These are phyloP conservation scores for Rhynchosporium graminicola DNA, from an alignment of 2,329 filamentous ascomycete species.

Conservation along the genomic window DNA sequence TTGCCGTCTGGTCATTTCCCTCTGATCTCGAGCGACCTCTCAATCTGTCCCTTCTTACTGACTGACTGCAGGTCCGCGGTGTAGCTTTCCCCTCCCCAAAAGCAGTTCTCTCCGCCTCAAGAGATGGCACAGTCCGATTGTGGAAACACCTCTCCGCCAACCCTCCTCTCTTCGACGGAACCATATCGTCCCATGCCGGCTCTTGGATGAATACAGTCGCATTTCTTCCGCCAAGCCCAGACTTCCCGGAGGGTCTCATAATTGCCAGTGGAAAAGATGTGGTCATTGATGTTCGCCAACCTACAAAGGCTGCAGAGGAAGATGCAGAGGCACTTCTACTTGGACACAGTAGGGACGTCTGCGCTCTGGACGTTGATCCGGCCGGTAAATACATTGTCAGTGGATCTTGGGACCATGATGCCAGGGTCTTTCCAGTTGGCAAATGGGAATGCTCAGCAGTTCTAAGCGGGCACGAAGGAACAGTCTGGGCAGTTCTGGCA, in stretches of 20 bases:
- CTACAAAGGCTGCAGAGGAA: conserved; percentile 64
- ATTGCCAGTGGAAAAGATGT: conserved; percentile 89
- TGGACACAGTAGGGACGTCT: conserved; percentile 86
- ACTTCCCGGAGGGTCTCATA: conserved; percentile 73
- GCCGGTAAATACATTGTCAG: conserved; percentile 77
- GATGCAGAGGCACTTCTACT: conserved; percentile 84
- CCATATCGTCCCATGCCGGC: conserved; percentile 76
- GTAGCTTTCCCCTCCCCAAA: conserved; percentile 75
- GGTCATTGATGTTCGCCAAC: conserved; percentile 85
- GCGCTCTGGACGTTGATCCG: conserved; percentile 76
- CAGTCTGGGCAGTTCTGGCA: conserved; percentile 89
- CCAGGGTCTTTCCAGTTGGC: conserved; percentile 80
- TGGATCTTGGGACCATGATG: conserved; percentile 90
- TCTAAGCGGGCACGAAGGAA: conserved; percentile 74
- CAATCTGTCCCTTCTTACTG: conserved; percentile 19
- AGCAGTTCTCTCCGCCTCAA: conserved; percentile 78
- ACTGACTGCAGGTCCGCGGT: conserved; percentile 70
- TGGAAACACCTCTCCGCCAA: conserved; percentile 72
- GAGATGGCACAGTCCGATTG: conserved; percentile 85
- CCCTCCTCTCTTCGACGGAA: conserved; percentile 73
- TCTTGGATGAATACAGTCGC: conserved; percentile 87
- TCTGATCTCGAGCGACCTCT: conserved; percentile 22
- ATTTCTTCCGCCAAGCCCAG: conserved; percentile 69
- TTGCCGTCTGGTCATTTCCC: conserved; percentile 1
- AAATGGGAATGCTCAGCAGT: conserved; percentile 79